Conservation (phyloP, 441 rosid genomes). For the Raphanus hybrid region DNA sequence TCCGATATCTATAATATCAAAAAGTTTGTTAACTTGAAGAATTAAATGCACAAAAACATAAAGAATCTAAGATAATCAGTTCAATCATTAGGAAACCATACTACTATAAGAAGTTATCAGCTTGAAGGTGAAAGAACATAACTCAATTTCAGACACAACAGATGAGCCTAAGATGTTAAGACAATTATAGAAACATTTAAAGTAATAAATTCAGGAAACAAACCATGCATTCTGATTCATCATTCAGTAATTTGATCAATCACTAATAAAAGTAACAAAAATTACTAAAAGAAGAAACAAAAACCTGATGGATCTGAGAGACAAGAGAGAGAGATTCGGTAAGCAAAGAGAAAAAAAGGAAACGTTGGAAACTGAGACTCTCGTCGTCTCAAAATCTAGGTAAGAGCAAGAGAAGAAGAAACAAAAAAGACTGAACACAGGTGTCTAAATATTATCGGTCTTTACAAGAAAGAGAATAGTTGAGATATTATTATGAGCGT, state of each 20-base stretch:
- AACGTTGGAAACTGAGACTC: slow-evolving; percentile 36
- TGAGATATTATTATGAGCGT: slow-evolving; percentile 20
- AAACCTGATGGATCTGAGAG: slow-evolving; percentile 43
- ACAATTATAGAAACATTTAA: slow-evolving; percentile 4
- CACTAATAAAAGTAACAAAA: slow-evolving; percentile 12
- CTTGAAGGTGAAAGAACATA: background rate
- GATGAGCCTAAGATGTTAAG: background rate
- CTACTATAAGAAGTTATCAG: background rate
- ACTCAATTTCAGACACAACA: background rate
- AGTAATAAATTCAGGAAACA: background rate
- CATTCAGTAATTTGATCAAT: background rate
- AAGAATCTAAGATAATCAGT: background rate
- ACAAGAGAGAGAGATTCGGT: slow-evolving; percentile 30
- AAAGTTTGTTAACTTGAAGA: slow-evolving; percentile 3
- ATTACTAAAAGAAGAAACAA: slow-evolving; percentile 5
- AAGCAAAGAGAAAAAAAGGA: slow-evolving; percentile 1
- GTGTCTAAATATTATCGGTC: slow-evolving; percentile 41
- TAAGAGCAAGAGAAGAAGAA: slow-evolving; percentile 18
- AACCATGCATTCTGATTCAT: slow-evolving; percentile 36
- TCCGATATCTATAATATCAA: background rate
- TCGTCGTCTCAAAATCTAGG: slow-evolving; percentile 29
- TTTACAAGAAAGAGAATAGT: slow-evolving; percentile 9
- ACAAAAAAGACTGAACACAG: slow-evolving; percentile 19
- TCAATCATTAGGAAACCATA: slow-evolving; percentile 11
- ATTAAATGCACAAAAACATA: slow-evolving; percentile 20